Evolutionary conservation across 306 rosid species (phyloP), one percentile per base, ranked within the genome.

Genomic region (Vigna unguiculata): DNA sequence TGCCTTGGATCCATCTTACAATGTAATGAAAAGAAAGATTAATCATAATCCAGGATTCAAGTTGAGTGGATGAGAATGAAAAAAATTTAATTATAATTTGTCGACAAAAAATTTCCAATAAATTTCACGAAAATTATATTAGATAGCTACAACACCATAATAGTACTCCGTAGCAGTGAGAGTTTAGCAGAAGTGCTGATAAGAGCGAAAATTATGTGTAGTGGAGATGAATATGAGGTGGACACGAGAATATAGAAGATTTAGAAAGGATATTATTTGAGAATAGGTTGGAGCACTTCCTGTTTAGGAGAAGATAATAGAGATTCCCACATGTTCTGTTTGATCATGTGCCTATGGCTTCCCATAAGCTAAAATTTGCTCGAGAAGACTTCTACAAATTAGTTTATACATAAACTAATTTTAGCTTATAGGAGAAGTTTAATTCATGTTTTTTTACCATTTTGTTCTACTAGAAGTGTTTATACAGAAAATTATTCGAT

Each of bases 241-340:
- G 19, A 68, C 13, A 46, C 69, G 75, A 30, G 76, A 15, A 47
- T 30, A 43, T 36, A 24, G 9, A 48, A 60, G 22, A 78, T 71
- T 71, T 78, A 70, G 55, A 54, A 49, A 60, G 12, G 11, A 60
- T 45, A 59, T 24, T 60, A 78, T 78, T 67, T 32, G 41, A 19
- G 32, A 53, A 25, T 22, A 60, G 24, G 72, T 48, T 60, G 16
- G 24, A 78, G 57, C 30, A 54, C 46, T 40, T 24, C 46, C 19
- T 48, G n/a, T 59, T 48, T 19, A 34, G 11, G 81, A 62, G 75
- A 67, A 66, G 49, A 34, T 30, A 45, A 28, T 38, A 17, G 60
- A 25, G 20, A 32, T 30, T 57, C 34, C 14, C 41, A 62, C 15
- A 46, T 69, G 69, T 38, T 25, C 22, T 32, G 46, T 55, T 46